These are phyloP conservation scores for Magnusiomyces clavatus DNA, from an alignment of 1,139 yeast species.

Conservation along the genomic window DNA sequence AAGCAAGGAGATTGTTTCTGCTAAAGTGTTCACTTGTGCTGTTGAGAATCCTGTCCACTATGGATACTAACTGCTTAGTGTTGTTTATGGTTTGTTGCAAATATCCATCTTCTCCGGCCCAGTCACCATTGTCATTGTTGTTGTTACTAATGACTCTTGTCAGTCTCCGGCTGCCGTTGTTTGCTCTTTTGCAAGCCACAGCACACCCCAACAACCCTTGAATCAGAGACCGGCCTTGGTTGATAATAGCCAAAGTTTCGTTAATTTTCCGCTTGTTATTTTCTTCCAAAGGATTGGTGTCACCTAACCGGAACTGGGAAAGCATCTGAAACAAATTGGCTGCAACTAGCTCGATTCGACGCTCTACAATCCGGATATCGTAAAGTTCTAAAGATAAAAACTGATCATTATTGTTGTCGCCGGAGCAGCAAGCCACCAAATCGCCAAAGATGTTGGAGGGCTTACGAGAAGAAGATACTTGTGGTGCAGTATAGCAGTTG, in stretches of 20 bases:
- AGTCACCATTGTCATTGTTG: too few relatives aligned
- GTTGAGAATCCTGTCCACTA: conserved; percentile 17
- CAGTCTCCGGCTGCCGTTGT: conserved; percentile 5
- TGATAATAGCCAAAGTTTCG: conserved; percentile 4
- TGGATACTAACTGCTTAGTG: conserved; percentile 13
- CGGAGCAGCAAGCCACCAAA: background rate
- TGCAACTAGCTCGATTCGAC: conserved; percentile 22
- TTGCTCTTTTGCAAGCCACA: conserved; percentile 6
- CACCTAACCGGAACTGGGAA: conserved; percentile 8
- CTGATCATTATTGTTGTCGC: background rate
- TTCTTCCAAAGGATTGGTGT: background rate
- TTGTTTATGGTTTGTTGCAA: background rate
- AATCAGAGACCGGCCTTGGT: background rate
- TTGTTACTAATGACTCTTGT: background rate
- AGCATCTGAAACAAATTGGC: conserved; percentile 20
- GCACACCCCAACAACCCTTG: conserved; percentile 1
- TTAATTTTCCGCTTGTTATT: conserved; percentile 12
- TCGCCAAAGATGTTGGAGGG: conserved; percentile 5
- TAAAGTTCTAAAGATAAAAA: conserved; percentile 17
- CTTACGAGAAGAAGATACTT: background rate
- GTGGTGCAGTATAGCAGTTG: background rate
- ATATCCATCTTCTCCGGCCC: background rate
- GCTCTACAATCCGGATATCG: conserved; percentile 18
- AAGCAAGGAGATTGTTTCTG: conserved; percentile 15
- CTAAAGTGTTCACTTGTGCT: conserved; percentile 14